Evolutionary conservation across 192 early-diverging fungal genomes (phyloP), one percentile per base, ranked within the genome.

Genomic region (Umbelopsis sp.): DNA sequence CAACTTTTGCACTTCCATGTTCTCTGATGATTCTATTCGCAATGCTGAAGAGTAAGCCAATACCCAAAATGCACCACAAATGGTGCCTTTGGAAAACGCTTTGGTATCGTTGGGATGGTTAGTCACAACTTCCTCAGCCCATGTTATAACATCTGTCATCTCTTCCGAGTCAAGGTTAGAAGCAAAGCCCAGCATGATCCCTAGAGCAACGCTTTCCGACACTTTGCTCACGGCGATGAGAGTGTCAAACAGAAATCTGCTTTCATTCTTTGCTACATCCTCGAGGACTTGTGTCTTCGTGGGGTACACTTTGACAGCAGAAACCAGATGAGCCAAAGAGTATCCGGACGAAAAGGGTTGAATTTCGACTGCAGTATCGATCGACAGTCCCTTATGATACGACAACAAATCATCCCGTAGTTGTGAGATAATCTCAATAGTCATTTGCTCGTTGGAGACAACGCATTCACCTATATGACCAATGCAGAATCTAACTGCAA

Each of bases 111-210:
- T 33, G 20, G 44, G 10, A 21, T 75, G 61, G 2, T n/a, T 23
- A 22, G 18, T 48, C 22, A 75, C 8, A 12, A 55, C 52, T 22
- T 71, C 35, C 4, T 52, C 18, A 22, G 69, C 74, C 58, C 48
- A 46, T 33, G 37, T 22, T 44, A 33, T 47, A 0, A 58, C 69
- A 20, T 51, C 22, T 13, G 12, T 44, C 52, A 71, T 71, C 21
- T 71, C 51, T 13, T 49, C 20, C 8, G 21, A n/a, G 10, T 71
- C 67, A 4, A 75, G 47, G 0, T 66, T 65, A 3, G 74, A 75
- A 2, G 74, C 74, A 41, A 64, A 71, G 18, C 74, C 74, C 69
- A 75, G 58, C 74, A 65, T 66, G 12, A 75, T 75, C 25, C 74
- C 74, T 8, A 75, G 21, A 1, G 44, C 44, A 46, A 37, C 64